Percentiles rank a stretch among this genome's conserved stretches.
These are phyloP conservation scores for Boletellus deceptivus DNA, from an alignment of 1,284 basidiomycete genomes.

Conservation along the genomic window DNA sequence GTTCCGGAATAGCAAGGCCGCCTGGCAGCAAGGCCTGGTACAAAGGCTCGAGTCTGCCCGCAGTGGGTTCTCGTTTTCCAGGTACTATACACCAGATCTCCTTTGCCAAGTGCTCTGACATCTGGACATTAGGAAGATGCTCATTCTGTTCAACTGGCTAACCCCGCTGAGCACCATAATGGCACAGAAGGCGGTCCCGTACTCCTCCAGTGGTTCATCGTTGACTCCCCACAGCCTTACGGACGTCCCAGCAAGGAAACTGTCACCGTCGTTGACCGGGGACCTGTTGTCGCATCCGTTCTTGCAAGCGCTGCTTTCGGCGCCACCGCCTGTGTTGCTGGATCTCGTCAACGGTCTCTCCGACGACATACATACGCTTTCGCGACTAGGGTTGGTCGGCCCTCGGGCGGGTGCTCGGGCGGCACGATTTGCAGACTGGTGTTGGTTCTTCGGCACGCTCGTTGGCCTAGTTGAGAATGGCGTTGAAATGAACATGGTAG, in stretches of 20 bases:
- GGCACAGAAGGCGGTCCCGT: constrained; percentile 59
- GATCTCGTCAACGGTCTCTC: constrained; percentile 70
- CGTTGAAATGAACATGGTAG: constrained; percentile 69
- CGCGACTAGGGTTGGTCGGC: constrained; percentile 65
- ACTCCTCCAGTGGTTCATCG: constrained; percentile 39
- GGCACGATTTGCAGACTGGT: constrained; percentile 74
- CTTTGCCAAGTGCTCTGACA: constrained; percentile 6
- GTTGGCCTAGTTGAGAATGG: constrained; percentile 78
- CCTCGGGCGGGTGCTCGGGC: constrained; percentile 63
- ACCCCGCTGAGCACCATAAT: constrained; percentile 65
- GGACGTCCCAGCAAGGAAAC: constrained; percentile 22
- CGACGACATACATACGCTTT: constrained; percentile 73
- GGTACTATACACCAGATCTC: constrained; percentile 40
- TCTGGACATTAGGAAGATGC: constrained; percentile 55
- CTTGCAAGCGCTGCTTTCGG: constrained; percentile 68
- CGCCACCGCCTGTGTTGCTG: constrained; percentile 79
- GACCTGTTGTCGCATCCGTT: constrained; percentile 45
- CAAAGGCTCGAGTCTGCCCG: constrained; percentile 59
- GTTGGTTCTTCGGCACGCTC: constrained; percentile 75
- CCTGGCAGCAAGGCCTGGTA: constrained; percentile 55
- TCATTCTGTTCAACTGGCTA: constrained; percentile 81
- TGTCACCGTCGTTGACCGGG: constrained; percentile 14
- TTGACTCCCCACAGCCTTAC: constrained; percentile 15
- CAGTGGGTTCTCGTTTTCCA: constrained; percentile 65
- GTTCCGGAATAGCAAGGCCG: constrained; percentile 39